phyloP scores from a whole-genome alignment of 495 filamentous ascomycete genomes.

The Penicillium fimorum region DNA sequence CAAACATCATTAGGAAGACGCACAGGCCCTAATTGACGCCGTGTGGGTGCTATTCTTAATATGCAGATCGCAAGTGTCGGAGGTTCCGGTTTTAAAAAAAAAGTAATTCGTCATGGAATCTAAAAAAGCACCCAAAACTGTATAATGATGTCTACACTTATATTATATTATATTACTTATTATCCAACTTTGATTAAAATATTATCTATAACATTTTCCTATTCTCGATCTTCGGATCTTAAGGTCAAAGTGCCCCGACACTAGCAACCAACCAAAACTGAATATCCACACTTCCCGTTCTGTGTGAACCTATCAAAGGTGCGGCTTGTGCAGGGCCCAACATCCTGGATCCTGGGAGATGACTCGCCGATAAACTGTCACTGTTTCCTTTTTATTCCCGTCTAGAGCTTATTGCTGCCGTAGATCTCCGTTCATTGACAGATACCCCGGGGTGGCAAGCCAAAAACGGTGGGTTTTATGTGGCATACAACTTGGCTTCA shows the following conservation, averaged over 20 bases:
- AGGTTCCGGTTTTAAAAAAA: slow-evolving; percentile 11
- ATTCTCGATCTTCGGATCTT: slow-evolving; percentile 30
- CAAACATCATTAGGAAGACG: not conserved
- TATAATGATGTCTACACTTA: not conserved
- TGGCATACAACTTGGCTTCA: slow-evolving; percentile 1
- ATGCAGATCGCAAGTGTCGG: slow-evolving; percentile 24
- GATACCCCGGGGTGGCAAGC: slow-evolving; percentile 1
- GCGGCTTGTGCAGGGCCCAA: slow-evolving; percentile 28
- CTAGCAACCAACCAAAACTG: slow-evolving; percentile 24
- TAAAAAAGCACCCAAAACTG: not conserved
- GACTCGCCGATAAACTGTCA: slow-evolving; percentile 23
- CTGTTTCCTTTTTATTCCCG: slow-evolving; percentile 1
- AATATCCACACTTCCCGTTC: slow-evolving; percentile 8
- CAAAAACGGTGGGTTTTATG: not conserved
- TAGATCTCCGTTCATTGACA: slow-evolving; percentile 20
- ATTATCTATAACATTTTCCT: slow-evolving; percentile 10
- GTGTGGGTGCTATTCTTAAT: slow-evolving; percentile 28
- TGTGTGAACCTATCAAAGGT: slow-evolving; percentile 28
- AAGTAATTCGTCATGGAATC: slow-evolving; percentile 6
- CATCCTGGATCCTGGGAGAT: slow-evolving; percentile 29
- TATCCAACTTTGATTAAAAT: not conserved
- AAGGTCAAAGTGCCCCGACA: slow-evolving; percentile 21
- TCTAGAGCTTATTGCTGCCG: slow-evolving; percentile 5
- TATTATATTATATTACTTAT: not conserved
- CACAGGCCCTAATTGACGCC: slow-evolving; percentile 4